Conservation (phyloP, 352 stramenopile species). For the Plasmopara halstedii region DNA sequence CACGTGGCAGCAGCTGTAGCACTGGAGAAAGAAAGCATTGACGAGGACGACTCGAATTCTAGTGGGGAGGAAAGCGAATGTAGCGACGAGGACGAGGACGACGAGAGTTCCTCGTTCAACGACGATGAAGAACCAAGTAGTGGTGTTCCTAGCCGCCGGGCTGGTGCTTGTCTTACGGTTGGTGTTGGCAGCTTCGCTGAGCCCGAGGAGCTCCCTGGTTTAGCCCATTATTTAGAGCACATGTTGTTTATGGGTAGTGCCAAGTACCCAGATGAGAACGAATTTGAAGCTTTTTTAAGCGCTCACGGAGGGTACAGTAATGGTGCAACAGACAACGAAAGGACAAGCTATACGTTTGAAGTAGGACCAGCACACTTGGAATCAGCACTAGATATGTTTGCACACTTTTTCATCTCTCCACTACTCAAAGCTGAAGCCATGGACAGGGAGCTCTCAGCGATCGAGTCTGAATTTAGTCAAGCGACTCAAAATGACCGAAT, state of each 20-base stretch:
- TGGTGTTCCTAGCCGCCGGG: slow-evolving; percentile 23
- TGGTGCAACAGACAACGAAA: slow-evolving; percentile 88
- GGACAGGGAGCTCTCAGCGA: slow-evolving; percentile 75
- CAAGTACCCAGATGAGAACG: slow-evolving; percentile 93
- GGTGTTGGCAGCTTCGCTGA: slow-evolving; percentile 70
- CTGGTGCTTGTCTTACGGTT: slow-evolving; percentile 59
- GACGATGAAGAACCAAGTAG: slow-evolving; percentile 29
- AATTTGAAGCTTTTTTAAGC: slow-evolving; percentile 87
- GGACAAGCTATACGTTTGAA: slow-evolving; percentile 93
- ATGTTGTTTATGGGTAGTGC: slow-evolving; percentile 94
- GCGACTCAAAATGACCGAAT: slow-evolving; percentile 66
- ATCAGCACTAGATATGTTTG: slow-evolving; percentile 88
- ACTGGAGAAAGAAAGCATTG: slow-evolving; percentile 21
- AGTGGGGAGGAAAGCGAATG: slow-evolving; percentile 22
- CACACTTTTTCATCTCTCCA: slow-evolving; percentile 91
- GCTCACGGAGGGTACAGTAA: slow-evolving; percentile 88
- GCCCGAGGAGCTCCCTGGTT: slow-evolving; percentile 54
- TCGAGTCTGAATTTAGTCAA: slow-evolving; percentile 87
- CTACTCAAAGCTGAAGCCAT: slow-evolving; percentile 74
- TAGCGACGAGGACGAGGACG: slow-evolving; percentile 18
- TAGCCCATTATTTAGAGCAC: slow-evolving; percentile 92
- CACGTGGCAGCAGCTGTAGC: slow-evolving; percentile 21
- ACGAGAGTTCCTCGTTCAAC: slow-evolving; percentile 24
- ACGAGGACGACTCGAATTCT: slow-evolving; percentile 4
- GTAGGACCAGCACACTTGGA: slow-evolving; percentile 57